phyloP scores from a whole-genome alignment of 345 rosid species.

The Populus davidiana region DNA sequence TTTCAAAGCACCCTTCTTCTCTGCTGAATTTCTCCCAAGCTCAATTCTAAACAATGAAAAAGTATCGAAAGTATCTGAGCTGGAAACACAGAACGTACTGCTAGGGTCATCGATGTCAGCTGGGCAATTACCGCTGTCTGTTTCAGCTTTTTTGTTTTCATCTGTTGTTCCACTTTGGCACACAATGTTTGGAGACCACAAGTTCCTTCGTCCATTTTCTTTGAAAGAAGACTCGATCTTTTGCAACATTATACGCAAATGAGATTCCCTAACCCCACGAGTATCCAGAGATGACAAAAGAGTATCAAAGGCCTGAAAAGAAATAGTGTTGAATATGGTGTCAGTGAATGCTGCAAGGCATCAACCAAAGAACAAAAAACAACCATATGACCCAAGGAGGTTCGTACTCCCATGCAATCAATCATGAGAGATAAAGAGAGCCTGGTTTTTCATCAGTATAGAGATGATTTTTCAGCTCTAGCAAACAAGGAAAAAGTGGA shows the following conservation, averaged over 20 bases:
- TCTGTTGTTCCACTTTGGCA: slow-evolving; percentile 30
- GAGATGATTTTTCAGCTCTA: neutral
- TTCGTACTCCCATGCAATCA: neutral
- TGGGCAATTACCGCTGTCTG: slow-evolving; percentile 41
- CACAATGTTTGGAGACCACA: slow-evolving; percentile 25
- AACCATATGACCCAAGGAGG: neutral
- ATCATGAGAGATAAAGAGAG: neutral
- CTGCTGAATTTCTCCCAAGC: slow-evolving; percentile 63
- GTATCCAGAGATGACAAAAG: slow-evolving; percentile 72
- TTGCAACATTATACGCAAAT: slow-evolving; percentile 83
- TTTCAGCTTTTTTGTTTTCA: slow-evolving; percentile 41
- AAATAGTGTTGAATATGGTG: neutral
- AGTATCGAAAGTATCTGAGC: slow-evolving; percentile 42
- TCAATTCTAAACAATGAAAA: slow-evolving; percentile 67
- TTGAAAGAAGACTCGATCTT: slow-evolving; percentile 76
- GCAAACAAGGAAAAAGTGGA: neutral
- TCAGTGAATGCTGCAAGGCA: neutral
- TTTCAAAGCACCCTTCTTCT: slow-evolving; percentile 58
- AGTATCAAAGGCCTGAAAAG: slow-evolving; percentile 76
- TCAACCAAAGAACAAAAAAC: neutral
- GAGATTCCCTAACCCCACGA: slow-evolving; percentile 95
- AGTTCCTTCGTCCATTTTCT: slow-evolving; percentile 46
- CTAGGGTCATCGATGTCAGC: slow-evolving; percentile 50
- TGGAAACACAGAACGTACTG: slow-evolving; percentile 56
- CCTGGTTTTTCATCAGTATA: neutral